Percentiles rank a stretch among this genome's conserved stretches.
Conservation (phyloP, 2,329 filamentous ascomycete species). For the Diaporthe ampelina region DNA sequence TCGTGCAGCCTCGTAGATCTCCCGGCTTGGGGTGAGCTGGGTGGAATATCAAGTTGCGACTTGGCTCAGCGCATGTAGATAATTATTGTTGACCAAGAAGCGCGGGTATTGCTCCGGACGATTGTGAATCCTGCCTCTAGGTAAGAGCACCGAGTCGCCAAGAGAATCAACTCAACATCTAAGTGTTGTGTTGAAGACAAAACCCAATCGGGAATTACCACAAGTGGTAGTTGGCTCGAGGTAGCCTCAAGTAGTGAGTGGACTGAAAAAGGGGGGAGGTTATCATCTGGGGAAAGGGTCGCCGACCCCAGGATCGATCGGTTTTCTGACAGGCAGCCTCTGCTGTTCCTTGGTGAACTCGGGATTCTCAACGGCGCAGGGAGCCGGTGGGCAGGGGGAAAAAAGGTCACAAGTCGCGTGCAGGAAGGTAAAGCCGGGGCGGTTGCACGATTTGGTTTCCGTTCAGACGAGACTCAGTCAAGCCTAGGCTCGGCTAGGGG, state of each 20-base stretch:
- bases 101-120: not conserved
- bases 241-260: conserved; percentile 29
- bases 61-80: conserved; percentile 2
- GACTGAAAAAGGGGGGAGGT: conserved; percentile 14
- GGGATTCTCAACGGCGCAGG: conserved; percentile 1
- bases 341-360: not conserved
- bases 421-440: conserved; percentile 20
- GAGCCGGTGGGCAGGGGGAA: not conserved
- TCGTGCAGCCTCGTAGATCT: conserved; percentile 31
- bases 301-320: conserved; percentile 30
- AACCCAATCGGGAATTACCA: conserved; percentile 41
- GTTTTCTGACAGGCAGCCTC: conserved; percentile 2
- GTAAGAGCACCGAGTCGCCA: conserved; percentile 15
- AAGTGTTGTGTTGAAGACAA: not conserved
- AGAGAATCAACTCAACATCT: conserved; percentile 11
- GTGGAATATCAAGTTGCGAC: conserved; percentile 24
- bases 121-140: not conserved
- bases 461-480: conserved; percentile 34
- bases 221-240: conserved; percentile 17
- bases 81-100: not conserved
- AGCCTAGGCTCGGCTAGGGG: conserved; percentile 35
- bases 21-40: not conserved
- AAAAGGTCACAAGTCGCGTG: conserved; percentile 21
- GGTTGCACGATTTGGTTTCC: conserved; percentile 23
- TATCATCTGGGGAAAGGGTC: conserved; percentile 28